These are phyloP conservation scores for Amphicarpaea edgeworthii DNA, from an alignment of 306 rosid genomes.

Conservation along the genomic window DNA sequence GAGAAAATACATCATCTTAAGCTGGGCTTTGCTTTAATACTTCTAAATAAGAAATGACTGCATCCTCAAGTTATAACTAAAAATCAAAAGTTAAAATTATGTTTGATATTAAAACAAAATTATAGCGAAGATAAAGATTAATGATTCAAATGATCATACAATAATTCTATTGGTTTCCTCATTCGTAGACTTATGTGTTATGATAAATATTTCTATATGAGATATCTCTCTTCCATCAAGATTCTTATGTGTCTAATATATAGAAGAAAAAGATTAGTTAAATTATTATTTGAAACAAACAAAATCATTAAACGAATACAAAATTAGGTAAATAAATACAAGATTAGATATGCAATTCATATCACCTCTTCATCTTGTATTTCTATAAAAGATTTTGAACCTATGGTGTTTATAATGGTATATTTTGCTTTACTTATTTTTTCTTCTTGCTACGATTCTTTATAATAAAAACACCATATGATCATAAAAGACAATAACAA, in stretches of 20 bases:
- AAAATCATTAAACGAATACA: background rate
- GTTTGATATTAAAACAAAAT: background rate
- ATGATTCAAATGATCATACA: background rate
- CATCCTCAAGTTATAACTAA: background rate
- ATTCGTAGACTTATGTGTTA: background rate
- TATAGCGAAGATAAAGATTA: background rate
- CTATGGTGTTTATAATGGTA: background rate
- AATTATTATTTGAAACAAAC: background rate
- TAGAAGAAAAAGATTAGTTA: background rate
- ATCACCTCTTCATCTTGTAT: background rate
- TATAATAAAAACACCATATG: background rate
- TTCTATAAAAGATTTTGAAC: background rate
- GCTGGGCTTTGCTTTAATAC: background rate
- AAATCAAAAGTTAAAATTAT: background rate
- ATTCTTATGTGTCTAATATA: background rate
- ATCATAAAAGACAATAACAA: background rate
- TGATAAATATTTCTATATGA: background rate
- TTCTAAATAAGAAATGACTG: background rate
- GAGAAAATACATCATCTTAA: background rate
- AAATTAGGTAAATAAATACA: background rate
- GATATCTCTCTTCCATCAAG: background rate
- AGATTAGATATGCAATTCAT: background rate
- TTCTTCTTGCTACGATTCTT: background rate
- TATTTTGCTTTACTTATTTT: background rate
- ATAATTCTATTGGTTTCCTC: background rate